Evolutionary conservation across 2,329 filamentous ascomycete genomes (phyloP), one percentile per base, ranked within the genome.

Genomic region (Zymoseptoria passerinii): DNA sequence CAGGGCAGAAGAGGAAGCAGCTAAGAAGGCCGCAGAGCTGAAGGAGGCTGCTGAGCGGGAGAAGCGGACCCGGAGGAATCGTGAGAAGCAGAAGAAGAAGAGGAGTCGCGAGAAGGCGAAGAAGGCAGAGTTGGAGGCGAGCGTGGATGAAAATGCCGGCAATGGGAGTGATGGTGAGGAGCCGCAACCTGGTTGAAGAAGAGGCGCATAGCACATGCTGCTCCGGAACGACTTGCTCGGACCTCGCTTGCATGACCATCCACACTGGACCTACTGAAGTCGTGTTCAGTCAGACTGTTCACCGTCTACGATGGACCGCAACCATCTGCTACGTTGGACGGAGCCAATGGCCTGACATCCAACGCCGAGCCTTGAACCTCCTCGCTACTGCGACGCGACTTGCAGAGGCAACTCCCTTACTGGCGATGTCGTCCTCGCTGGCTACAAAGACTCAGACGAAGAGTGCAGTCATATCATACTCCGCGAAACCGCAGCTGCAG

Each of bases 41-140:
- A 70, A 68, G 48, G 69, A 69, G 28, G 63, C 57, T 7, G 63
- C 61, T 8, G 69, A 72, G 50, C 61, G 65, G 19, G 71, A 71
- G 57, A 73, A 72, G 66, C 65, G 67, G 18, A 69, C 66, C 8
- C 63, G 64, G 28, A 60, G 65, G 23, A 73, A 73, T 58, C 63
- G 70, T 6, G 69, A 72, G 55, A 72, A 72, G 67, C 72, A 72
- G 59, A 63, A 70, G 16, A 73, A 72, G 63, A 71, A 70, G 59
- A 68, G 66, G 59, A 62, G 65, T 44, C 62, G 65, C 48, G 71
- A 71, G 28, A 71, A 71, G 63, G 70, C 68, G 8, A 72, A 71
- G 65, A 71, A 71, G 57, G 63, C 60, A 8, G 67, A 59, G 54
- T 58, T 50, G 13, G 53, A 28, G 48, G 55, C 16, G 28, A 54